Percentiles rank a stretch among this genome's conserved stretches.
phyloP scores from a whole-genome alignment of 768 basidiomycete species.

The Tylopilus felleus region DNA sequence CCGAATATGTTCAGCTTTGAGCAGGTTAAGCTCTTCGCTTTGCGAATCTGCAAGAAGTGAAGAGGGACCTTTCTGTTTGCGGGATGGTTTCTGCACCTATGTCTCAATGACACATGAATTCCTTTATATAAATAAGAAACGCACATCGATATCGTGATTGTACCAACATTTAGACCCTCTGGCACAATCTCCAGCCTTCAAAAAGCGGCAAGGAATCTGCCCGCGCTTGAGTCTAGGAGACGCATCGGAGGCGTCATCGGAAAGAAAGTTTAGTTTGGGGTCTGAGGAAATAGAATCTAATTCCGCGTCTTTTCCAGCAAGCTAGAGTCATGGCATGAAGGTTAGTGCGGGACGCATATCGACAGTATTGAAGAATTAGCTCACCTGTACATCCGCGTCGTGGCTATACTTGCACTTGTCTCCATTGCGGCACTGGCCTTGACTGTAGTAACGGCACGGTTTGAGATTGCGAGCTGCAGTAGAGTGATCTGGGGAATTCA shows the following conservation, averaged over 20 bases:
- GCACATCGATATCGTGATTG: conserved; percentile 34
- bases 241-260: conserved; percentile 11
- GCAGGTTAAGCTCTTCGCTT: not conserved
- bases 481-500: conserved; percentile 1
- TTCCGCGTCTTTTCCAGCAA: not conserved
- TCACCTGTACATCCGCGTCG: conserved; percentile 9
- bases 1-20: not conserved
- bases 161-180: conserved; percentile 36
- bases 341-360: not conserved
- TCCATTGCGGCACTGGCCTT: conserved; percentile 29
- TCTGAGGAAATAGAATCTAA: not conserved
- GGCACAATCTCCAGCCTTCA: conserved; percentile 38
- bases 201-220: conserved; percentile 25
- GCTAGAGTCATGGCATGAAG: not conserved
- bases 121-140: not conserved
- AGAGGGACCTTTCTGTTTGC: not conserved
- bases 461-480: not conserved
- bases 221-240: conserved; percentile 22
- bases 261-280: not conserved
- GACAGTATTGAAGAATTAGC: not conserved
- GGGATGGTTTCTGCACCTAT: conserved; percentile 10
- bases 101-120: not conserved
- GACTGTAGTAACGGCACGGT: conserved; percentile 21
- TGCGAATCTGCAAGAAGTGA: not conserved
- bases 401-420: conserved; percentile 27